These are phyloP conservation scores for Endotrypanum monterogeii DNA, from an alignment of 208 protist species.

Conservation along the genomic window DNA sequence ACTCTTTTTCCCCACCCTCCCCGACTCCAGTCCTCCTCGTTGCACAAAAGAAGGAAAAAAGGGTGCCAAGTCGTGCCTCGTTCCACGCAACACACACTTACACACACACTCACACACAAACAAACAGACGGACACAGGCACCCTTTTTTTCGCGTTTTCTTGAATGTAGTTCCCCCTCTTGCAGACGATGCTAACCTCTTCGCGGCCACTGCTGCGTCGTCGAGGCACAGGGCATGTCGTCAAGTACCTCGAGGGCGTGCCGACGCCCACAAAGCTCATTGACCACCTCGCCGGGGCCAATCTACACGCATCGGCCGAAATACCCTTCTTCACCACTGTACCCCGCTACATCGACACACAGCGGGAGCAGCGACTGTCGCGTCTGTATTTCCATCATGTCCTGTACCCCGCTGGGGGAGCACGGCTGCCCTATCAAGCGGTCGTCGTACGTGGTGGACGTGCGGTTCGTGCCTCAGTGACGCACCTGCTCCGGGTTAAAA, in stretches of 20 bases:
- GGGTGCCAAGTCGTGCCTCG: not conserved
- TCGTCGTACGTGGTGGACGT: conserved; percentile 67
- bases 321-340: conserved; percentile 60
- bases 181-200: conserved; percentile 20
- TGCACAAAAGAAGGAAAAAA: not conserved
- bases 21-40: not conserved
- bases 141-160: not conserved
- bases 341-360: conserved; percentile 64
- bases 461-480: conserved; percentile 31
- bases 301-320: conserved; percentile 34
- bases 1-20: not conserved
- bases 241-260: conserved; percentile 81
- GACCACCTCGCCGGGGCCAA: conserved; percentile 83
- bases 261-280: conserved; percentile 51
- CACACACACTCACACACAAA: too few species aligned
- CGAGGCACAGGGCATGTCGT: conserved; percentile 49
- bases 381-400: conserved; percentile 81
- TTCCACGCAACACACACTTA: too few species aligned
- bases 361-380: conserved; percentile 65
- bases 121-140: too few species aligned
- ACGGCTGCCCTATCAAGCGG: conserved; percentile 64
- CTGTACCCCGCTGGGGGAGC: conserved; percentile 75
- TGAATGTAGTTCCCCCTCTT: not conserved
- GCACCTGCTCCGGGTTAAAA: conserved; percentile 7
- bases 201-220: conserved; percentile 24